These are phyloP conservation scores for Lantana camara DNA, from an alignment of 257 asterid genomes.

Conservation along the genomic window DNA sequence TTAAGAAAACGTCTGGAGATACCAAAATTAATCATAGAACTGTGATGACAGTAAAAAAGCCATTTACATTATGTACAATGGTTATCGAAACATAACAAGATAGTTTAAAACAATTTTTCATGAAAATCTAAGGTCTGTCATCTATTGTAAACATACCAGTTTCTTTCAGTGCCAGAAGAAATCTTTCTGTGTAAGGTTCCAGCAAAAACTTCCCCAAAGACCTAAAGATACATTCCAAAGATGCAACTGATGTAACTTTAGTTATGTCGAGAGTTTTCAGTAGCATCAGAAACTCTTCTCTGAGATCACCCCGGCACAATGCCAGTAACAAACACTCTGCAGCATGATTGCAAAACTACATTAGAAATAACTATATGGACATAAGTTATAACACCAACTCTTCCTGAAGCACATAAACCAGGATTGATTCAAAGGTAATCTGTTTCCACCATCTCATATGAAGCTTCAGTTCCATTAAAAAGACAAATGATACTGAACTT, in stretches of 20 bases:
- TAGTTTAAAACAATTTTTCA: conserved; percentile 6
- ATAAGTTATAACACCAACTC: neutral
- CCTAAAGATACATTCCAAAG: conserved; percentile 51
- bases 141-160: conserved; percentile 49
- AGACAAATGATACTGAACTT: conserved; percentile 8
- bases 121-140: conserved; percentile 1
- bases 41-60: neutral
- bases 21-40: conserved; percentile 10
- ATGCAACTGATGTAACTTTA: conserved; percentile 52
- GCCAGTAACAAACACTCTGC: conserved; percentile 78
- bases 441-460: conserved; percentile 11
- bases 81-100: neutral
- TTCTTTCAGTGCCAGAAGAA: conserved; percentile 56
- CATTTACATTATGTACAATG: conserved; percentile 16
- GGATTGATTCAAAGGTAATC: conserved; percentile 18
- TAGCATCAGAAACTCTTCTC: conserved; percentile 55
- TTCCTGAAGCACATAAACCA: neutral
- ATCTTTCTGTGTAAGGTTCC: conserved; percentile 59
- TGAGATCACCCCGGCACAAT: conserved; percentile 60
- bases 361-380: conserved; percentile 25
- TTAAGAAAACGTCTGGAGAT: conserved; percentile 17
- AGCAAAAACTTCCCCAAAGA: conserved; percentile 69
- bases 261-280: conserved; percentile 63
- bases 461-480: conserved; percentile 19
- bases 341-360: conserved; percentile 29